Evolutionary conservation across 371 early-diverging fungal genomes (phyloP).

Genomic region (Mucor indicus): DNA sequence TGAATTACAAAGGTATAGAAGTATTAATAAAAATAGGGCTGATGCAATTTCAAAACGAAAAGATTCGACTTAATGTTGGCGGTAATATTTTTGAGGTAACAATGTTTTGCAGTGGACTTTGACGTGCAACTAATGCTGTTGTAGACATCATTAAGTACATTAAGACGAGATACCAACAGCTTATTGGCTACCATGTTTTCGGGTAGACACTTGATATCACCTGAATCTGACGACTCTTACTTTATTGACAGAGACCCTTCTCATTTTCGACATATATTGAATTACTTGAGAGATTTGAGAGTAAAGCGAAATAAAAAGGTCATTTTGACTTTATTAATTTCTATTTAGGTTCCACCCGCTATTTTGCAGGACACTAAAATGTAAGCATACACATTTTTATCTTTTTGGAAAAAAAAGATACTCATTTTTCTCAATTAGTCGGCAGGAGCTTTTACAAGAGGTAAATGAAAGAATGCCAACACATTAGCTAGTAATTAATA

Average conservation of each 20-base stretch:
- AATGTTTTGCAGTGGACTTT: no score
- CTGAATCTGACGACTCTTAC: constrained; percentile 39
- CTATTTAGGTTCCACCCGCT: constrained; percentile 26
- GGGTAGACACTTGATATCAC: constrained; percentile 27
- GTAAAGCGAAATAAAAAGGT: constrained; percentile 13
- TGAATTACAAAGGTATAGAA: constrained; percentile 8
- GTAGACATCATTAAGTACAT: constrained; percentile 35
- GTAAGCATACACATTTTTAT: constrained; percentile 15
- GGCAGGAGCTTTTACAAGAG: constrained; percentile 43
- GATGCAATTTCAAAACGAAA: constrained; percentile 19
- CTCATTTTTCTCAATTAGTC: constrained; percentile 6
- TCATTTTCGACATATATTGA: constrained; percentile 34
- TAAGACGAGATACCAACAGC: constrained; percentile 29
- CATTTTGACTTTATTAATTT: not conserved
- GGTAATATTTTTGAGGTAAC: constrained; percentile 35
- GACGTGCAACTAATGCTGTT: not conserved
- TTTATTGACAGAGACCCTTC: constrained; percentile 41
- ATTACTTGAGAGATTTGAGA: constrained; percentile 32
- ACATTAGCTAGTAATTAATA: no score
- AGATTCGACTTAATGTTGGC: constrained; percentile 38
- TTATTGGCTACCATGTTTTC: constrained; percentile 47
- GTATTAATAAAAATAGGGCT: not conserved
- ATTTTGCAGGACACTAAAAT: constrained; percentile 27
- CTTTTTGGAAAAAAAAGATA: not conserved
- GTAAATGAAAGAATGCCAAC: constrained; percentile 2